Evolutionary conservation across 2,329 filamentous ascomycete genomes (phyloP).

Genomic region (Chaetomium olivaceum): DNA sequence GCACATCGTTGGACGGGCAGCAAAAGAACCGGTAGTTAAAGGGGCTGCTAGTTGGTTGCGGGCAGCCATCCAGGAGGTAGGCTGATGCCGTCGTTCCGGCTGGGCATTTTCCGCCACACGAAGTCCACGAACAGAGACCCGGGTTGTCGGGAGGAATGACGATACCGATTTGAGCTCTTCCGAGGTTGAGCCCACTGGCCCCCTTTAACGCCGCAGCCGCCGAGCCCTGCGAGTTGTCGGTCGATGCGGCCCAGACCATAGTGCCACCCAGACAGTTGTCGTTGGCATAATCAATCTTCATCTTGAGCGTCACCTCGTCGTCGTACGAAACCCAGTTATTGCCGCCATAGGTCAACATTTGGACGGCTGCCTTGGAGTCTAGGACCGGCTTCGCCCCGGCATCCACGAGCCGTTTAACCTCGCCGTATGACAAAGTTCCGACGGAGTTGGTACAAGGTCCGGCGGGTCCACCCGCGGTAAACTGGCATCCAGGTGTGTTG

Average conservation of each 20-base stretch:
- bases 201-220: neutral
- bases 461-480: neutral
- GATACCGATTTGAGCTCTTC: neutral
- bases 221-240: slow-evolving; percentile 8
- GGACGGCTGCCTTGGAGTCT: neutral
- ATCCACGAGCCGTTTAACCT: neutral
- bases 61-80: slow-evolving; percentile 11
- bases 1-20: slow-evolving; percentile 13
- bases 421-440: slow-evolving; percentile 5
- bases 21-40: slow-evolving; percentile 11
- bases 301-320: slow-evolving; percentile 3
- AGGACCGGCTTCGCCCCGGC: neutral
- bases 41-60: neutral
- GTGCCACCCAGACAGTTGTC: slow-evolving; percentile 3
- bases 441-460: slow-evolving; percentile 2
- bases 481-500: neutral
- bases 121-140: slow-evolving; percentile 8
- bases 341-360: slow-evolving; percentile 3
- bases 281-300: slow-evolving; percentile 10
- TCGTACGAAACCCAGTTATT: slow-evolving; percentile 12
- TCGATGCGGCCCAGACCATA: slow-evolving; percentile 15
- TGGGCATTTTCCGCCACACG: slow-evolving; percentile 1
- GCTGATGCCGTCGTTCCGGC: slow-evolving; percentile 3
- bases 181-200: slow-evolving; percentile 1
- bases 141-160: slow-evolving; percentile 11